phyloP scores from a whole-genome alignment of 1,284 basidiomycete genomes.

The Cryptococcus maquisensis region DNA sequence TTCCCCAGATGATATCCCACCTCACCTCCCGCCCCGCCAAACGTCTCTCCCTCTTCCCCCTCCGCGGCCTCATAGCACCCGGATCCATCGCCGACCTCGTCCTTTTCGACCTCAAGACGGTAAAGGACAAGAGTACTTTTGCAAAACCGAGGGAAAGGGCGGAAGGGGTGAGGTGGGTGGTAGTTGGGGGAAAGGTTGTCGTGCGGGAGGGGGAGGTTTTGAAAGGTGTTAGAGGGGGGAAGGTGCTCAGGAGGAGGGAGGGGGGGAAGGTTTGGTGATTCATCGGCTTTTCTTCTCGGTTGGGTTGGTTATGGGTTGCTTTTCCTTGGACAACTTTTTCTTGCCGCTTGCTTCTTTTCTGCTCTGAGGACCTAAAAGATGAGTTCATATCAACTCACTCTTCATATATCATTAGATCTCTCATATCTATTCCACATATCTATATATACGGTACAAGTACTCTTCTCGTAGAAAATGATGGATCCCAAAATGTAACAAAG shows the following conservation, averaged over 20 bases:
- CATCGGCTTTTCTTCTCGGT: neutral
- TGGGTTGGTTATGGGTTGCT: neutral
- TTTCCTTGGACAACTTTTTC: neutral
- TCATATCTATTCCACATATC: no score
- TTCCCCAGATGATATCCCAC: constrained; percentile 41
- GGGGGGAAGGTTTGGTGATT: constrained; percentile 35
- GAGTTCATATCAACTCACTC: no score
- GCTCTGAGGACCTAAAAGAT: no score
- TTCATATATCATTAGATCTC: no score
- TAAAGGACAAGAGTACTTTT: constrained; percentile 35
- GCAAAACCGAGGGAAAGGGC: constrained; percentile 27
- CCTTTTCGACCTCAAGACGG: constrained; percentile 37
- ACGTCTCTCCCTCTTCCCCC: constrained; percentile 37
- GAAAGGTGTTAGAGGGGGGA: constrained; percentile 33
- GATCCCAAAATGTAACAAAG: no score
- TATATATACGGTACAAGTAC: no score
- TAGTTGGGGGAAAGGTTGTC: constrained; percentile 41
- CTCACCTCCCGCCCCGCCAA: constrained; percentile 45
- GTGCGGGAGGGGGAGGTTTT: constrained; percentile 30
- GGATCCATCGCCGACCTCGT: constrained; percentile 44
- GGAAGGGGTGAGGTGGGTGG: constrained; percentile 35
- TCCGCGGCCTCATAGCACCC: constrained; percentile 31
- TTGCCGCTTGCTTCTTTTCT: no score
- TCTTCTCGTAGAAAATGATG: no score
- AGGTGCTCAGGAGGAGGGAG: constrained; percentile 47